Base-by-base conservation (phyloP, 163 green algal genomes). In the Coccomyxa subellipsoidea region DNA sequence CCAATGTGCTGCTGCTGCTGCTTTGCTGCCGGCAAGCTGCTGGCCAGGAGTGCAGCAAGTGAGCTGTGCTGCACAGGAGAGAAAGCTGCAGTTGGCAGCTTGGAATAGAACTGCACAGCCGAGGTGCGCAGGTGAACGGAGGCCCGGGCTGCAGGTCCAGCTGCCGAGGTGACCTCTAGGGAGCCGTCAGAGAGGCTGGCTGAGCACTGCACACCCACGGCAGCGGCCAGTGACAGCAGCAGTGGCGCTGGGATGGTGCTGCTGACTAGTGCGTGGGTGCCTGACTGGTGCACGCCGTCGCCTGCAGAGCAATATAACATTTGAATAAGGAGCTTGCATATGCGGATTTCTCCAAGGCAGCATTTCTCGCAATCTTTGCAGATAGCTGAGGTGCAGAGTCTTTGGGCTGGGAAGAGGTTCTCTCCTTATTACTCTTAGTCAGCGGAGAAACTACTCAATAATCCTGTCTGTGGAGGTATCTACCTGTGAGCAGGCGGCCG, bases 171-270 rank as follows among this genome's bases (percentile, higher is more conserved):
- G 47, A 59, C 47, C 23, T 59, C 47, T 18, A 59, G 21, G 47
- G 5, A 59, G 47, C 47, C 47, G 47, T 59, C 47, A 18, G 47
- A 59, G 47, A 59, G 47, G 7, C 35, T 59, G 35, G 53, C 73
- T 6, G 9, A 38, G 37, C 73, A 79, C n/a, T 79, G 73, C 9
- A 79, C 35, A 31, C 3, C 12, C 25, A 36, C 34, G 21, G 73
- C 31, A 34, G 25, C 7, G 6, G 31, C 78, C 40, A 25, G 9
- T 4, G 80, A 77, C 3, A 82, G 78, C 18, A 38, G 31, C 38
- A 91, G 69, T 1, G 88, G 88, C n/a, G 84, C 77, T 4, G 88
- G 84, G 31, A 91, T 87, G 47, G 71, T 80, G 0, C 82, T 76
- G 4, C 70, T 36, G 5, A 69, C 38, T 6, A 88, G 47, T 31